Percentiles rank a stretch among this genome's conserved stretches.
phyloP scores from a whole-genome alignment of 139 green algal species.

The Chloropicon primus region DNA sequence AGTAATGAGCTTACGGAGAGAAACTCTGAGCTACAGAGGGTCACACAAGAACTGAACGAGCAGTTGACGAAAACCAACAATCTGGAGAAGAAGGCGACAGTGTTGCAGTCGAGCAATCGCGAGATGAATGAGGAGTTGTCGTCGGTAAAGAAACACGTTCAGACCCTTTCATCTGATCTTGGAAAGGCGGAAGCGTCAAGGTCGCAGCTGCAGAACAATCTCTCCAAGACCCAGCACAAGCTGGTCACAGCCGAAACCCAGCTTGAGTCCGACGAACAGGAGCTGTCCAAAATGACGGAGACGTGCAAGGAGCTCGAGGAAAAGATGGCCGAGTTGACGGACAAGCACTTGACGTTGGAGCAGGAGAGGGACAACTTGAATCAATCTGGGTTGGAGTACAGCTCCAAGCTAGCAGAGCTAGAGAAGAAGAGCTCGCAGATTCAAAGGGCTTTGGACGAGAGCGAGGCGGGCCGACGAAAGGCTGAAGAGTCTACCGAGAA shows the following conservation, averaged over 20 bases:
- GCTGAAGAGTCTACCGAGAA: neutral
- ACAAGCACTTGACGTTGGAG: neutral
- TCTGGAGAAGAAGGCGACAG: neutral
- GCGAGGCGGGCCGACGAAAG: neutral
- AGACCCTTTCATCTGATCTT: neutral
- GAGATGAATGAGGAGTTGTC: neutral
- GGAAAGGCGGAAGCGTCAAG: neutral
- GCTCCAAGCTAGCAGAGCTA: neutral
- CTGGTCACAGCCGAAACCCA: neutral
- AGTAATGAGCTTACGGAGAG: neutral
- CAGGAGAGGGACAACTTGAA: neutral
- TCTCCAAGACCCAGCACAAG: neutral
- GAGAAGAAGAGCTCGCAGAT: neutral
- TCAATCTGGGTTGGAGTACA: neutral
- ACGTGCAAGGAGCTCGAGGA: neutral
- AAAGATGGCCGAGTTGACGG: neutral
- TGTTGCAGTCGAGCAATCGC: neutral
- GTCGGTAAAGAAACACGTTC: neutral
- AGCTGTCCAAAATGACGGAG: neutral
- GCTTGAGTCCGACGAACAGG: neutral
- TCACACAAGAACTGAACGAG: neutral
- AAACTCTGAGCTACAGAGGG: neutral
- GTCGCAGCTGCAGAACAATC: neutral
- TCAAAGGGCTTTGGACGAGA: neutral
- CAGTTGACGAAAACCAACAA: neutral